Evolutionary conservation across 805 yeast species (phyloP), one percentile per base, ranked within the genome.

Genomic region (Kodamaea kaohsiungensis): DNA sequence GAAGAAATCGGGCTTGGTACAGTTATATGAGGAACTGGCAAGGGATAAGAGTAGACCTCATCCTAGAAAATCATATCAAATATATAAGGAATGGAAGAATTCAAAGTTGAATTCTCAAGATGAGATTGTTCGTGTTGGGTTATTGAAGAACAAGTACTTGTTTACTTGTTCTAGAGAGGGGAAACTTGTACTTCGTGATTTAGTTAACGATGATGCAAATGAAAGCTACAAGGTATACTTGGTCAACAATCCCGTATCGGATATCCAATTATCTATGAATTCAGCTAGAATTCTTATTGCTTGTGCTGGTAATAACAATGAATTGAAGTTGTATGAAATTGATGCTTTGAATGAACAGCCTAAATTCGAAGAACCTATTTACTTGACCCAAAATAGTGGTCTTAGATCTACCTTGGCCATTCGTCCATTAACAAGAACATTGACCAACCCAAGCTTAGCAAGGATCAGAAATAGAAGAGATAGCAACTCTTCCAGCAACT

Each of bases 21-120:
- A 70, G 53, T 56, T 71, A 30, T 71, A 64, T 49, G 69, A 68
- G 49, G 53, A 59, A 30, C 52, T 25, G 17, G 25, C 25, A n/a
- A 46, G 9, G 43, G 37, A 25, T 38, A 35, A 43, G 47, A 25
- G 17, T 16, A 16, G 8, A 16, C 10, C 9, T 13, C 19, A 5
- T 4, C n/a, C 17, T 19, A 15, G 45, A 17, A 25, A 15, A 18
- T 46, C 48, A 13, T 67, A 57, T 51, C 63, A 64, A 48, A 55
- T 71, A 18, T 59, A 61, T 46, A 70, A 70, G 51, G 75, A 71
- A 52, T 72, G 76, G 76, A 68, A 69, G 52, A 69, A 70, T 58
- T 56, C 66, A 16, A 59, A 55, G 48, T 37, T 58, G 56, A 60
- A 57, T 47, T 45, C 56, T 8, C 54, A 56, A 6, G 76, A 72